Percentiles rank a stretch among this genome's conserved stretches.
Conservation (phyloP, 768 basidiomycete genomes). For the Suillus hirtellus region DNA sequence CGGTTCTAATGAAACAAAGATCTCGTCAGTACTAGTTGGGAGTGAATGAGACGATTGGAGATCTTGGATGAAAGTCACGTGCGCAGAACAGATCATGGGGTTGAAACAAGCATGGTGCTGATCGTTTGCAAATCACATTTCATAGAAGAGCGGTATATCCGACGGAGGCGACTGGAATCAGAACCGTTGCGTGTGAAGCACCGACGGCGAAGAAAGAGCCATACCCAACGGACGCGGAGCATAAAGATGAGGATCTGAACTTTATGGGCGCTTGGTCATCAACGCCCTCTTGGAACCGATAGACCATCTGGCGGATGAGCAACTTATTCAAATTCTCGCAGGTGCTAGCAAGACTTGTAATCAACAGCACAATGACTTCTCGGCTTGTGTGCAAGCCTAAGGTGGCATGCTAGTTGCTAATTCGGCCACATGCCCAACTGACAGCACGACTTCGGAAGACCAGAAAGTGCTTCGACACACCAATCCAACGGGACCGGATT, state of each 20-base stretch:
- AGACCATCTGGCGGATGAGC: background rate
- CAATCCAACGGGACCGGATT: background rate
- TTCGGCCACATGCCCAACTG: background rate
- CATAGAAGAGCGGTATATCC: slow-evolving; percentile 1
- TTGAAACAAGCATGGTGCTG: background rate
- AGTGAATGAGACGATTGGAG: background rate
- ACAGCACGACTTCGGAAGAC: background rate
- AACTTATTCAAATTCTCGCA: background rate
- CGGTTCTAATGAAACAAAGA: slow-evolving; percentile 21
- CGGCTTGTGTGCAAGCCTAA: background rate
- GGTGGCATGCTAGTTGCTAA: background rate
- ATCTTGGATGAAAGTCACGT: background rate
- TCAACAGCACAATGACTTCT: background rate
- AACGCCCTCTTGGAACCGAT: background rate
- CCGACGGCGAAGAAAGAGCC: background rate
- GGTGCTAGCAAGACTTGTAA: background rate
- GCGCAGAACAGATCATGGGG: background rate
- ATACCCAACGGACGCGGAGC: background rate
- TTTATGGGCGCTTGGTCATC: background rate
- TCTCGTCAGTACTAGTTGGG: background rate
- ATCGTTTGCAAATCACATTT: background rate
- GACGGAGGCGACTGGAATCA: slow-evolving; percentile 5
- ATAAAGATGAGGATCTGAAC: background rate
- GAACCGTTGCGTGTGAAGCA: background rate
- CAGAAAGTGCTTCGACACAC: background rate